phyloP scores from a whole-genome alignment of 2,329 filamentous ascomycete genomes.

The Karstenula rhodostoma region DNA sequence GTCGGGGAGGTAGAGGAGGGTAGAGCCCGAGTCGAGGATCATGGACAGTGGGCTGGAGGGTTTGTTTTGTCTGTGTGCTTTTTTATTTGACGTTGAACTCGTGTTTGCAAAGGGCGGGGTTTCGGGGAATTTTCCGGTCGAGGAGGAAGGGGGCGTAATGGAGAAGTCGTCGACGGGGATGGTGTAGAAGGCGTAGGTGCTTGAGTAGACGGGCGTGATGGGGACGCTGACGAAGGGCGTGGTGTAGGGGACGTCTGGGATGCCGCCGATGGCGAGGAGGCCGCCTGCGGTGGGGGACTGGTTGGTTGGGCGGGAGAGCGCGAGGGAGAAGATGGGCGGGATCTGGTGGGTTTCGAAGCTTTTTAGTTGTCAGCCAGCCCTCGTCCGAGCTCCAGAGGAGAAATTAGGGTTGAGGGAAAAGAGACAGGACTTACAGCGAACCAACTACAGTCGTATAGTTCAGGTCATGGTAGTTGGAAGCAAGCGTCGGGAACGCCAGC shows the following conservation, averaged over 20 bases:
- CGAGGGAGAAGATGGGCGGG: slow-evolving; percentile 35
- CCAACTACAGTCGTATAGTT: slow-evolving; percentile 35
- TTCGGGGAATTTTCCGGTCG: not conserved
- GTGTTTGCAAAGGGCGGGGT: not conserved
- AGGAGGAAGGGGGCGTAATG: slow-evolving; percentile 23
- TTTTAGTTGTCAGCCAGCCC: not conserved
- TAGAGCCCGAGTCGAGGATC: slow-evolving; percentile 38
- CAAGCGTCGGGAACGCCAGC: slow-evolving; percentile 33
- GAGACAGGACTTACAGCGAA: slow-evolving; percentile 31
- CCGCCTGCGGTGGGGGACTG: slow-evolving; percentile 26
- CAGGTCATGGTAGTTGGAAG: slow-evolving; percentile 21
- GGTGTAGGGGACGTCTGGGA: slow-evolving; percentile 28
- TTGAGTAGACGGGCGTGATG: slow-evolving; percentile 22
- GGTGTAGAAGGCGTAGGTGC: slow-evolving; percentile 36
- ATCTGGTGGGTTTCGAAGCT: slow-evolving; percentile 25
- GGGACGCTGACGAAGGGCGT: slow-evolving; percentile 26
- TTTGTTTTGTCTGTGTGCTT: not conserved
- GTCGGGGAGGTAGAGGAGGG: slow-evolving; percentile 34
- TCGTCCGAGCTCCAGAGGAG: not conserved
- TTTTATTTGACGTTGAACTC: not conserved
- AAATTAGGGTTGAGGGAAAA: not conserved
- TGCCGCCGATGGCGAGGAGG: slow-evolving; percentile 42
- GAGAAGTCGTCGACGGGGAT: slow-evolving; percentile 35
- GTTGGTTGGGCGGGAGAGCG: slow-evolving; percentile 30
- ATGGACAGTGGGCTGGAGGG: slow-evolving; percentile 23